phyloP scores from a whole-genome alignment of 306 rosid species.

The Phaseolus lunatus region DNA sequence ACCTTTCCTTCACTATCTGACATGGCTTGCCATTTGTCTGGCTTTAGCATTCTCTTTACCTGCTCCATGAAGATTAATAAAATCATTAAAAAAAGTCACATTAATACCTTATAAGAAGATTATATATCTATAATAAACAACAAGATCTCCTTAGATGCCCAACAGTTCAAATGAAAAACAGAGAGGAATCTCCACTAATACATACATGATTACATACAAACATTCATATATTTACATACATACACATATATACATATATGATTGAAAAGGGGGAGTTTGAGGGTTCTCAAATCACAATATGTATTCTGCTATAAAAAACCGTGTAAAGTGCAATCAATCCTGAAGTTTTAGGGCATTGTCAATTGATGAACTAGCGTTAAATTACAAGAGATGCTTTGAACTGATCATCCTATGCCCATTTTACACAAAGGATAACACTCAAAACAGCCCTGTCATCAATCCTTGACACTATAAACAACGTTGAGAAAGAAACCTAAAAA shows the following conservation, averaged over 20 bases:
- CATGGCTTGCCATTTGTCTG: conserved; percentile 84
- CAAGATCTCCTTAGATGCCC: conserved; percentile 6
- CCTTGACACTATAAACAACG: neutral
- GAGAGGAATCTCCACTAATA: conserved; percentile 26
- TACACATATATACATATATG: neutral
- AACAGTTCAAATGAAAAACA: conserved; percentile 7
- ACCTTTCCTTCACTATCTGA: conserved; percentile 87
- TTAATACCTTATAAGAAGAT: conserved; percentile 4
- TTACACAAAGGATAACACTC: conserved; percentile 12
- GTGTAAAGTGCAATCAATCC: neutral
- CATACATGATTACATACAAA: no score
- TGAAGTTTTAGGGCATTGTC: conserved; percentile 17
- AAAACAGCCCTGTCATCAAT: neutral
- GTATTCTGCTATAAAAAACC: conserved; percentile 8
- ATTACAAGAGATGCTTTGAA: conserved; percentile 19
- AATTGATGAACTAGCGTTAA: conserved; percentile 29
- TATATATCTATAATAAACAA: conserved; percentile 23
- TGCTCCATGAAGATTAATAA: conserved; percentile 49
- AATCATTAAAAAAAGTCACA: conserved; percentile 34
- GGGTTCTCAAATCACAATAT: neutral
- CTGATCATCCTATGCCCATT: conserved; percentile 11
- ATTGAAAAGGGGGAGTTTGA: neutral
- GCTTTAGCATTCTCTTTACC: conserved; percentile 89
- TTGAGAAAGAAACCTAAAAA: conserved; percentile 11
- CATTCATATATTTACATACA: no score